These are phyloP conservation scores for Cadophora malorum DNA, from an alignment of 2,329 filamentous ascomycete species.

Conservation along the genomic window DNA sequence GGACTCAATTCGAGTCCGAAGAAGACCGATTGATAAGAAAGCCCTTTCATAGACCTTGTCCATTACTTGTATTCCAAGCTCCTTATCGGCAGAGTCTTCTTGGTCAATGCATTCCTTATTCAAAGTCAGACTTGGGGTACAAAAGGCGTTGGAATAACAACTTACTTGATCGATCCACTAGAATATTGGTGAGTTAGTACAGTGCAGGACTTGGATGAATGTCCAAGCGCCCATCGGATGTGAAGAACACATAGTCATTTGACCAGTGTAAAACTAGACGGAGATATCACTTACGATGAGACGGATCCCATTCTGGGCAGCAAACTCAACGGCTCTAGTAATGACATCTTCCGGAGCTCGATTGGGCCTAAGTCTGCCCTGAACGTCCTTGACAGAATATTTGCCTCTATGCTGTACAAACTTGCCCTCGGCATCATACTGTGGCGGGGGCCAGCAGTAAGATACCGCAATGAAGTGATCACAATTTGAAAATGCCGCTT, in stretches of 20 bases:
- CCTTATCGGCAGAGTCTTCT: constrained; percentile 32
- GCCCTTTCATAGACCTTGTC: constrained; percentile 33
- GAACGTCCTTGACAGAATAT: constrained; percentile 9
- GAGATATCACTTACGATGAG: constrained; percentile 23
- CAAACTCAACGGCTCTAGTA: constrained; percentile 28
- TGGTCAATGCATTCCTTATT: constrained; percentile 37
- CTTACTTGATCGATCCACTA: constrained; percentile 34
- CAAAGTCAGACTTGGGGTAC: too few species aligned
- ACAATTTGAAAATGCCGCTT: constrained; percentile 20
- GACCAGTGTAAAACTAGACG: too few species aligned
- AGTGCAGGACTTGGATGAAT: background rate
- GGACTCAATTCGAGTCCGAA: constrained; percentile 16
- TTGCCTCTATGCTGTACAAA: constrained; percentile 1
- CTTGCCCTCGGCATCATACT: constrained; percentile 8
- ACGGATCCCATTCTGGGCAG: constrained; percentile 24
- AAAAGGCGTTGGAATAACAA: too few species aligned
- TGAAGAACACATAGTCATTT: too few species aligned
- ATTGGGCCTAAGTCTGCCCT: background rate
- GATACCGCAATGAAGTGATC: constrained; percentile 26
- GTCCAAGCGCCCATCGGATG: background rate
- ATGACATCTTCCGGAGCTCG: constrained; percentile 29
- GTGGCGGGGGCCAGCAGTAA: constrained; percentile 24
- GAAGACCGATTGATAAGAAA: constrained; percentile 25
- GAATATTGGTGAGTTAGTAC: background rate
- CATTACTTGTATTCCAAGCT: constrained; percentile 36